phyloP scores from a whole-genome alignment of 257 asterid species.

The Solanum medicagineum region DNA sequence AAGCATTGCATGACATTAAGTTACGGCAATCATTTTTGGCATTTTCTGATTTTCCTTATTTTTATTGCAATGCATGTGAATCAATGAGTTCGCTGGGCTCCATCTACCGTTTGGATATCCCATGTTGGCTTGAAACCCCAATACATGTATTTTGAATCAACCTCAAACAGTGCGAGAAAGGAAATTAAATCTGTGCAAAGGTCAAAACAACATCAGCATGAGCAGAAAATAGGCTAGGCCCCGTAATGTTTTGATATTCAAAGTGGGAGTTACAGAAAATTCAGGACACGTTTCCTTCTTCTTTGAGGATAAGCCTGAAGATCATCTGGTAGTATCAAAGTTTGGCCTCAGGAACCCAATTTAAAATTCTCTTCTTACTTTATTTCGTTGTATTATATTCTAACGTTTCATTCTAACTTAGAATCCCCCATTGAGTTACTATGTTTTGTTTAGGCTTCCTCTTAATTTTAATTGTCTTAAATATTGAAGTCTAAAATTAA shows the following conservation, averaged over 20 bases:
- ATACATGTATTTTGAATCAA: neutral
- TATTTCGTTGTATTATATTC: neutral
- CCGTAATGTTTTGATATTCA: neutral
- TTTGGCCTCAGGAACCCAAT: neutral
- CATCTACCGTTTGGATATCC: no score
- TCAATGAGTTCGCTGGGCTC: no score
- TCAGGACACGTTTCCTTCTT: no score
- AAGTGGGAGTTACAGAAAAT: neutral
- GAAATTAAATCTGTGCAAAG: neutral
- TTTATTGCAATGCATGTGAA: no score
- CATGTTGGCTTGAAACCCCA: neutral
- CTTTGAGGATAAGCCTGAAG: neutral
- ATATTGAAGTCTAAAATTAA: neutral
- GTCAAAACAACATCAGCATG: neutral
- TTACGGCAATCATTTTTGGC: no score
- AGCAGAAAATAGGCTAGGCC: neutral
- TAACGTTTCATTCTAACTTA: neutral
- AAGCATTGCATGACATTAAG: no score
- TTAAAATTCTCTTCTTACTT: neutral
- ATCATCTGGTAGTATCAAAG: neutral
- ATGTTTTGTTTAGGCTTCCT: neutral
- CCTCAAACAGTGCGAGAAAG: neutral
- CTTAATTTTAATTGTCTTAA: no score
- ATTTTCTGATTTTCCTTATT: no score
- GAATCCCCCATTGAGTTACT: neutral